Evolutionary conservation across 352 stramenopile species (phyloP), one percentile per base, ranked within the genome.

Genomic region (Phytophthora palmivora): DNA sequence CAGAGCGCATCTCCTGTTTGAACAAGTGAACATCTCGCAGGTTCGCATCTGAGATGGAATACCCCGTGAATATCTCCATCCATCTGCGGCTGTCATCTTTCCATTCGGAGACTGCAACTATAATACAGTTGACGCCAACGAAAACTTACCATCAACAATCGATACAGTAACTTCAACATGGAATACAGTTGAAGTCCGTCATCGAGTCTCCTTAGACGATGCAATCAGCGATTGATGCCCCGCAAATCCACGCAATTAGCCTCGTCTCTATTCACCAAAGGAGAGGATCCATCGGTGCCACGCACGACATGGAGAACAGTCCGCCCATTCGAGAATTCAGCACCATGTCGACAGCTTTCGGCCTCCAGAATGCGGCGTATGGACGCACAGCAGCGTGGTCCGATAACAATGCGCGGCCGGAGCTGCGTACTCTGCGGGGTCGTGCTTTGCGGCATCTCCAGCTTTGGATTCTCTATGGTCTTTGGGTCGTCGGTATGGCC

Each of bases 371-470:
- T 19, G 62, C 55, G 12, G 62, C 55, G 15, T 54, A 48, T 6
- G 62, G 55, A 7, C 54, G 62, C 0, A 58, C 47, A 18, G 19
- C 55, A 4, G 34, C 62, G n/a, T 70, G 55, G 62, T 19, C 41
- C 14, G 22, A 70, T 42, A 70, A 70, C 24, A 60, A 78, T 42
- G 57, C 58, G 12, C 51, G 49, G 18, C 62, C 65, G 22, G 73
- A 79, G 37, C 69, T 70, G 16, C 61, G 50, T 16, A 74, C 74
- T 32, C 58, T 73, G 28, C 53, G 53, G 22, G 74, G 59, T 15
- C 50, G 49, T 6, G 39, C 82, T 41, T 46, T 64, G 18, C 72
- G 78, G 41, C 61, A 74, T 19, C 22, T 68, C 10, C 51, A 48
- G 55, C 15, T 64, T 70, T 54, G 62, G 79, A 34, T 75, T 61